Conservation (phyloP, 768 basidiomycete species). For the Crassisporium funariophilum region DNA sequence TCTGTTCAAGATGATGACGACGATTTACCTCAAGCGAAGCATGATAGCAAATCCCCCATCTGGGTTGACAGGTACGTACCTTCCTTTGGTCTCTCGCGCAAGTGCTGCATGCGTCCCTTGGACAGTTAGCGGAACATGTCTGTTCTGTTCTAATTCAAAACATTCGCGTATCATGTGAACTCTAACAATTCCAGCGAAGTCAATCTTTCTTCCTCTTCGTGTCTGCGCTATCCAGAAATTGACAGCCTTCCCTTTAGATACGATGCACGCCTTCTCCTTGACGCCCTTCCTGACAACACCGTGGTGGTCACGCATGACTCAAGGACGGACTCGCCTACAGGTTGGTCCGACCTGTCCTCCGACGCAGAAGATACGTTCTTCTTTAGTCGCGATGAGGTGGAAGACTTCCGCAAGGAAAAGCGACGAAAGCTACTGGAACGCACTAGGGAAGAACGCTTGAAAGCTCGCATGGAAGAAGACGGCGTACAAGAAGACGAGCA, state of each 20-base stretch:
- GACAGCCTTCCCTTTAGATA: constrained; percentile 52
- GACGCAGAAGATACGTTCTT: constrained; percentile 88
- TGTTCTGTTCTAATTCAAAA: not conserved
- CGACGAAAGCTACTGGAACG: constrained; percentile 62
- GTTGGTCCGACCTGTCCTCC: constrained; percentile 86
- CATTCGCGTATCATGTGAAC: not conserved
- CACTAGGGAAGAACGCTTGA: constrained; percentile 65
- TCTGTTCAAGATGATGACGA: constrained; percentile 28
- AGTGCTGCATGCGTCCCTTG: no score
- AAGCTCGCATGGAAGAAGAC: constrained; percentile 52
- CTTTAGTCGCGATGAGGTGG: constrained; percentile 64
- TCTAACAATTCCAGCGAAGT: constrained; percentile 21
- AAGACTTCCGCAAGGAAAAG: constrained; percentile 69
- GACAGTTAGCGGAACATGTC: no score
- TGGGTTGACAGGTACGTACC: constrained; percentile 86
- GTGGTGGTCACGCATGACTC: constrained; percentile 1
- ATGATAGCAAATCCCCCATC: constrained; percentile 31
- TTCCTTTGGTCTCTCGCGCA: constrained; percentile 19
- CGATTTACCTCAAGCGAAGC: constrained; percentile 10
- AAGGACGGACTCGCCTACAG: constrained; percentile 51
- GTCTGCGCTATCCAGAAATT: constrained; percentile 12
- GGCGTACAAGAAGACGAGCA: constrained; percentile 30
- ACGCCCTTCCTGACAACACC: constrained; percentile 39
- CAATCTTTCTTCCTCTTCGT: constrained; percentile 26
- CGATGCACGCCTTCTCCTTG: constrained; percentile 76